Evolutionary conservation across 1,139 yeast genomes (phyloP), one percentile per base, ranked within the genome.

Genomic region (Sugiyamaella paludigena): DNA sequence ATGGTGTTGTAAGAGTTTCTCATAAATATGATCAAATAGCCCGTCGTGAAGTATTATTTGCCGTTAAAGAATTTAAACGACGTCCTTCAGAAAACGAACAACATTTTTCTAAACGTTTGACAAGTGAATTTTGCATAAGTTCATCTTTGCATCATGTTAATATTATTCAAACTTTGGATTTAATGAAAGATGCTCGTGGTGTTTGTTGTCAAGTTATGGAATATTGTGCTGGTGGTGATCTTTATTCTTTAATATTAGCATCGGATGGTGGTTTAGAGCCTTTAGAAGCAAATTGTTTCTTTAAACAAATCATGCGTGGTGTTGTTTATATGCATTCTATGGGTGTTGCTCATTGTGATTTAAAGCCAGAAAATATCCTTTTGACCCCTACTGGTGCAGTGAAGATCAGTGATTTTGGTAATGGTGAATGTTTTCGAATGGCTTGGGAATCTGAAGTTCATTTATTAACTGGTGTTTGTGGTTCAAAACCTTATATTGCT

Each of bases 131-230:
- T 63, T 85, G 95, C 61, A 84, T 89, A 26, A 82, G 94, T 1
- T 83, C 94, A 7, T 83, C 95, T 2, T 70, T 89, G 55, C 84
- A 84, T 59, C 91, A 85, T 65, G 75, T 77, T 39, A 85, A 88
- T 65, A 89, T 92, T 62, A 88, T 91, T 52, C 84, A 83, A 58
- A 88, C 96, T 0, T 76, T 87, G 54, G 98, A 92, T 66, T 72
- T 92, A 48, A 76, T 91, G 68, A 87, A 86, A 66, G 97, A 91
- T 68, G 87, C 91, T 19, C 85, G 87, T 59, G 96, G 96, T 34
- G 96, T 87, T 59, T 92, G 85, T 67, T 89, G 95, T 66, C 96
- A 89, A 70, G 97, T 92, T 43, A 88, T 92, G 96, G 97, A 92
- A 70, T 92, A 81, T 62, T 92, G 98, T 66, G 79, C 91, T 1